These are phyloP conservation scores for Physcia stellaris DNA, from an alignment of 495 filamentous ascomycete species.

Conservation along the genomic window DNA sequence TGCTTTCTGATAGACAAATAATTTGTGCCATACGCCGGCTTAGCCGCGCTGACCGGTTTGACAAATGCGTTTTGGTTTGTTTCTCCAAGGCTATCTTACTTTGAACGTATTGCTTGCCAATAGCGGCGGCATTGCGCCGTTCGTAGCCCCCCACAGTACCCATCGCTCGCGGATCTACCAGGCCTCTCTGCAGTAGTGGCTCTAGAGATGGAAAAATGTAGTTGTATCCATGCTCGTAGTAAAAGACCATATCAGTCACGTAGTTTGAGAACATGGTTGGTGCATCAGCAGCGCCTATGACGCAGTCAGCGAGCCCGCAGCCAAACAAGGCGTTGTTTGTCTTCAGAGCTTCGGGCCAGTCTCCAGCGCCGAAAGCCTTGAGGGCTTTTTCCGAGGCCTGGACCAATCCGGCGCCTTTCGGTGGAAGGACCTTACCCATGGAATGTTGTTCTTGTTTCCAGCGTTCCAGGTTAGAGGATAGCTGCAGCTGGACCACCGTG, in stretches of 20 bases:
- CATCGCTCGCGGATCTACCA: slow-evolving; percentile 13
- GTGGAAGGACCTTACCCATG: slow-evolving; percentile 14
- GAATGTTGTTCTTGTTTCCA: slow-evolving; percentile 14
- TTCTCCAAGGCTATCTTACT: slow-evolving; percentile 18
- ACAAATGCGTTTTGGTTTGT: slow-evolving; percentile 10
- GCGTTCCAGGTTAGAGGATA: slow-evolving; percentile 13
- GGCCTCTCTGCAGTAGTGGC: slow-evolving; percentile 8
- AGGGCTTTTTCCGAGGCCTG: slow-evolving; percentile 12
- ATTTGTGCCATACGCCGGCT: slow-evolving; percentile 15
- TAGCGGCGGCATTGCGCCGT: slow-evolving; percentile 12
- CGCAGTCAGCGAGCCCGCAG: slow-evolving; percentile 13
- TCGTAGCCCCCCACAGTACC: slow-evolving; percentile 14
- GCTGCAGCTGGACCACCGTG: slow-evolving; percentile 8
- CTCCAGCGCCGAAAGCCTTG: slow-evolving; percentile 5
- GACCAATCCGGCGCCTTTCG: slow-evolving; percentile 16
- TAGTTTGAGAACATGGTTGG: slow-evolving; percentile 19
- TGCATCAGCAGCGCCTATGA: slow-evolving; percentile 18
- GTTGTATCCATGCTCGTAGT: slow-evolving; percentile 22
- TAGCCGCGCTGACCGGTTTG: slow-evolving; percentile 12
- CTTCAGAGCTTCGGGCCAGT: slow-evolving; percentile 17
- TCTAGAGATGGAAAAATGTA: slow-evolving; percentile 20
- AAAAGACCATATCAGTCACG: slow-evolving; percentile 20
- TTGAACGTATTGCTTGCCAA: slow-evolving; percentile 18
- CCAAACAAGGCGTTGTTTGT: slow-evolving; percentile 21
- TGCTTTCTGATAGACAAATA: slow-evolving; percentile 19